Percentiles rank a stretch among this genome's conserved stretches.
phyloP scores from a whole-genome alignment of 2,329 filamentous ascomycete genomes.

The Apiospora aurea region DNA sequence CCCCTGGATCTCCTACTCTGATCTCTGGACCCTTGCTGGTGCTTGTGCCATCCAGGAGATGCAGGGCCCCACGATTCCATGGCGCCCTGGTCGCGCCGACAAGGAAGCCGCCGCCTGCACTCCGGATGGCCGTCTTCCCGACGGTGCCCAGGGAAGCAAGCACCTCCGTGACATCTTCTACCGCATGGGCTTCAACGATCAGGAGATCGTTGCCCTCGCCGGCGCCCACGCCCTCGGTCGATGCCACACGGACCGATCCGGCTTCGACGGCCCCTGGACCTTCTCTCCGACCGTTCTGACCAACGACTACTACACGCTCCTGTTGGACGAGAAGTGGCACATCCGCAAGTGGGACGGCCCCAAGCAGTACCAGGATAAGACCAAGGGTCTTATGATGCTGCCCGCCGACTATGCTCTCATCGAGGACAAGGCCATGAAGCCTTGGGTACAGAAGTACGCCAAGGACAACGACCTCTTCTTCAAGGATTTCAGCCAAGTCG shows the following conservation, averaged over 20 bases:
- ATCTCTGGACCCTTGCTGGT: slow-evolving; percentile 93
- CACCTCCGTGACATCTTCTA: slow-evolving; percentile 93
- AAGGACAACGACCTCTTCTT: slow-evolving; percentile 93
- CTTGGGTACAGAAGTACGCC: slow-evolving; percentile 84
- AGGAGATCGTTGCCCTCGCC: slow-evolving; percentile 89
- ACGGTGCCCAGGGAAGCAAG: slow-evolving; percentile 77
- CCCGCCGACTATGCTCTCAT: slow-evolving; percentile 88
- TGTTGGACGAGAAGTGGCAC: slow-evolving; percentile 91
- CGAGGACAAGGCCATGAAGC: slow-evolving; percentile 87
- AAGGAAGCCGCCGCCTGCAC: slow-evolving; percentile 85
- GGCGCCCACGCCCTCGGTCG: slow-evolving; percentile 89
- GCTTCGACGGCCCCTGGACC: slow-evolving; percentile 89
- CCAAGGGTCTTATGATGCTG: slow-evolving; percentile 93
- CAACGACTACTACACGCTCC: slow-evolving; percentile 92
- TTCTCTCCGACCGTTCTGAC: slow-evolving; percentile 91
- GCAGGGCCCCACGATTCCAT: slow-evolving; percentile 87
- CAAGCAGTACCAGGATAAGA: slow-evolving; percentile 80
- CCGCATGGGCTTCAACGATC: slow-evolving; percentile 98
- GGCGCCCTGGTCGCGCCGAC: slow-evolving; percentile 85
- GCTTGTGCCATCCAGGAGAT: slow-evolving; percentile 92
- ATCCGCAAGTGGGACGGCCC: slow-evolving; percentile 92
- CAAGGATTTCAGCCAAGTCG: slow-evolving; percentile 83
- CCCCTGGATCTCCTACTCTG: slow-evolving; percentile 96
- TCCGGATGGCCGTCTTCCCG: slow-evolving; percentile 86
- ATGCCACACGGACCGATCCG: slow-evolving; percentile 87